Conservation (phyloP, 2,329 filamentous ascomycete species). For the Teratosphaeria epicoccoides region DNA sequence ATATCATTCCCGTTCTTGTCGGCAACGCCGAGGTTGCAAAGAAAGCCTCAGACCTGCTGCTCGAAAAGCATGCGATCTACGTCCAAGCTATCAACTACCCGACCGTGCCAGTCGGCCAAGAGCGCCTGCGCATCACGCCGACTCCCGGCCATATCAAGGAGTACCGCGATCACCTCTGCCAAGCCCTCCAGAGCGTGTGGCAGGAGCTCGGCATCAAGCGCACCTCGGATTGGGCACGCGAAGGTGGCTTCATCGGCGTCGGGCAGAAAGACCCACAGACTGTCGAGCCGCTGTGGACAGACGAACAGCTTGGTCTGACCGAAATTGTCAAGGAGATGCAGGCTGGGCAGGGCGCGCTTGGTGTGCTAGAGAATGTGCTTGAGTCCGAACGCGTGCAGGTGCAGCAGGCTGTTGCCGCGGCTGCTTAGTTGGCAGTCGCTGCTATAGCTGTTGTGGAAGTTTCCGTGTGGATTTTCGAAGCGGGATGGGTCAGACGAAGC, state of each 20-base stretch:
- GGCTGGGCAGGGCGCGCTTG: conserved; percentile 32
- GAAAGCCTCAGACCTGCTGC: conserved; percentile 79
- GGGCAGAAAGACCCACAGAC: conserved; percentile 55
- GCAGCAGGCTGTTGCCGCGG: conserved; percentile 33
- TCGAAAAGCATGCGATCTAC: conserved; percentile 86
- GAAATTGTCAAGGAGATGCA: conserved; percentile 53
- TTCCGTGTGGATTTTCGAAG: not conserved
- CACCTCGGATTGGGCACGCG: conserved; percentile 79
- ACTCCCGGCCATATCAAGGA: conserved; percentile 83
- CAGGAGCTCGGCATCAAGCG: conserved; percentile 79
- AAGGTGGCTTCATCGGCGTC: conserved; percentile 91
- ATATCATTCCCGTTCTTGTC: conserved; percentile 89
- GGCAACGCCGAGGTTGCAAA: conserved; percentile 90
- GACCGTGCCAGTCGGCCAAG: conserved; percentile 94
- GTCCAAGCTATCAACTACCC: conserved; percentile 99
- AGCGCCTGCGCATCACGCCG: conserved; percentile 88
- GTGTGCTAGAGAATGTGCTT: conserved; percentile 39
- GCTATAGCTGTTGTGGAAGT: not conserved
- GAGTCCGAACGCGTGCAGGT: conserved; percentile 37
- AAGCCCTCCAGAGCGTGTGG: conserved; percentile 82
- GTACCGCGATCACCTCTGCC: conserved; percentile 74
- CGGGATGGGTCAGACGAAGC: not conserved
- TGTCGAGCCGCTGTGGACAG: conserved; percentile 76
- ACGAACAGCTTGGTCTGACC: conserved; percentile 71
- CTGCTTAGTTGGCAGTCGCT: conserved; percentile 14